phyloP scores from a whole-genome alignment of 495 filamentous ascomycete genomes.

The Hypomontagnella monticulosa region DNA sequence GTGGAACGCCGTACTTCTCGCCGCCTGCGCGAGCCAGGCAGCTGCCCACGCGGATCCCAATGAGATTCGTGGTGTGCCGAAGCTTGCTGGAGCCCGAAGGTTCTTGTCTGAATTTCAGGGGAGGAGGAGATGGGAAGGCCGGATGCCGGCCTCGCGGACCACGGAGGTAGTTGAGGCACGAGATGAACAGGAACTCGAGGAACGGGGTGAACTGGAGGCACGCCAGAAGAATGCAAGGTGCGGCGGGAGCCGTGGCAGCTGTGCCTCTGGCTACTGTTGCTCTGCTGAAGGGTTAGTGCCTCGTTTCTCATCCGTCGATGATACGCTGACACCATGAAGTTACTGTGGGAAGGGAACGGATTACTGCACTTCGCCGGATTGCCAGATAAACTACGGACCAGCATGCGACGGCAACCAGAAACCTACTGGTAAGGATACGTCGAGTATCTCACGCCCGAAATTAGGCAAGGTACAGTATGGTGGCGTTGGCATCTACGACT shows the following conservation, averaged over 20 bases:
- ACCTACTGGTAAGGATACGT: slow-evolving; percentile 69
- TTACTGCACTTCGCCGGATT: slow-evolving; percentile 76
- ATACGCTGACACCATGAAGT: slow-evolving; percentile 53
- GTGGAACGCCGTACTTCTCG: slow-evolving; percentile 43
- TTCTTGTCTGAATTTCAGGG: slow-evolving; percentile 48
- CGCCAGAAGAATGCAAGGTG: slow-evolving; percentile 48
- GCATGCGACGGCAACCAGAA: slow-evolving; percentile 73
- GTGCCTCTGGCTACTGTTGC: slow-evolving; percentile 68
- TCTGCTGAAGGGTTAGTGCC: slow-evolving; percentile 64
- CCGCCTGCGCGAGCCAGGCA: slow-evolving; percentile 38
- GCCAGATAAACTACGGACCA: slow-evolving; percentile 71
- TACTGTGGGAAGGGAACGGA: slow-evolving; percentile 68
- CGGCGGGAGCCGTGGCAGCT: slow-evolving; percentile 57
- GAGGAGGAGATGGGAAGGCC: slow-evolving; percentile 40
- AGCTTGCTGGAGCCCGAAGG: slow-evolving; percentile 47
- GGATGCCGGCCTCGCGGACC: slow-evolving; percentile 12
- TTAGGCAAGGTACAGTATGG: slow-evolving; percentile 68
- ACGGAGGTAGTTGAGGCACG: slow-evolving; percentile 16
- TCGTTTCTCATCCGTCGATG: background rate
- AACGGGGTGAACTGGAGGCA: slow-evolving; percentile 35
- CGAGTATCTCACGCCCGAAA: slow-evolving; percentile 65
- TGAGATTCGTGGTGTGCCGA: slow-evolving; percentile 38
- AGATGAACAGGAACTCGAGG: slow-evolving; percentile 10
- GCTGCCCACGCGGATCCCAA: slow-evolving; percentile 44
- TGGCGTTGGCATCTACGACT: slow-evolving; percentile 72